Evolutionary conservation across 2,329 filamentous ascomycete genomes (phyloP), one percentile per base, ranked within the genome.

Genomic region (Gaeumannomyces sp.): DNA sequence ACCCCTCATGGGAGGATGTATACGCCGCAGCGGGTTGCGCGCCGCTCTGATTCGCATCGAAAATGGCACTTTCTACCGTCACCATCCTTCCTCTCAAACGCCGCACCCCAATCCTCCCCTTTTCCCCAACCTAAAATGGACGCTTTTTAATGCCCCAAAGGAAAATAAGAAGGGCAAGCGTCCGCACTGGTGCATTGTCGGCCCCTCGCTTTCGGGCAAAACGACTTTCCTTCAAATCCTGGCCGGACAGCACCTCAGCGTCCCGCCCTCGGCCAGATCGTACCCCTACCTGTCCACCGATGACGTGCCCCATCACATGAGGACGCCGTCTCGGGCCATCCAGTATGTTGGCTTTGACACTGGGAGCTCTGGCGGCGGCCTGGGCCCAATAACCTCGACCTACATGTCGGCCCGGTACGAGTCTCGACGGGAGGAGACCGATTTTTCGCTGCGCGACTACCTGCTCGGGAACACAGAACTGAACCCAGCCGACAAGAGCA

Each of bases 351-450:
- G 95, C 0, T 98, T 98, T 72, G 91, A 92, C 72, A 87, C 86
- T 2, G 90, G 93, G 70, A 83, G 86, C 31, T 82, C 83, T 7
- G 77, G 81, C 61, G 77, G 85, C 19, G 71, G 73, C 0, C 78
- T 84, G 7, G 82, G 83, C 2, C 79, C 79, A n/a, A 81, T 81
- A 7, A 82, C 84, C 0, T 90, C 90, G 27, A 89, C 92, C 5
- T 97, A 97, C 73, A 79, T 98, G 25, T 93, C 91, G 66, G 93
- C 93, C 22, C 84, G 95, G 56, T 99, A 98, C 74, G 95, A 99
- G 80, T 93, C 90, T 66, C 81, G 89, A 53, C 84, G 92, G 38
- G 94, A 97, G 76, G 88, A 87, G 64, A 96, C 91, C 1, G 95
- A 98, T 75, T 96, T 94, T 76, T 91, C 90, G 0, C 82, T 98